Conservation (phyloP, 257 asterid genomes). For the Solanum phureja region DNA sequence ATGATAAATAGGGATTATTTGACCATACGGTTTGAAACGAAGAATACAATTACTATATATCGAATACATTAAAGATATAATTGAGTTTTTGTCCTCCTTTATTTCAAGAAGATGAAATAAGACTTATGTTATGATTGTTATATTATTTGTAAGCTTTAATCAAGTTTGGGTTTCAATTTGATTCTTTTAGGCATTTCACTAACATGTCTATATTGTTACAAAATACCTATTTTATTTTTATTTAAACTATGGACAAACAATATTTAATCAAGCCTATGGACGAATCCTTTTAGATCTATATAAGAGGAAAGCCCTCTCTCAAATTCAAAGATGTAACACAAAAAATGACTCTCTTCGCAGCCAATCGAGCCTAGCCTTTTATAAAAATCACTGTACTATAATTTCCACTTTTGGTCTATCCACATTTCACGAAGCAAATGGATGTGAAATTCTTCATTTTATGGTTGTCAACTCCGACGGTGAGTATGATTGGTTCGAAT, state of each 20-base stretch:
- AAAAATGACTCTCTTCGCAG: neutral
- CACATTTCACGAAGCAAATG: neutral
- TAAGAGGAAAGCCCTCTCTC: no score
- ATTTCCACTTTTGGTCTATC: no score
- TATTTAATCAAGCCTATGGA: neutral
- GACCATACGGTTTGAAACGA: neutral
- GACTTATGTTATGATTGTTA: neutral
- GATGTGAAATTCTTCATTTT: no score
- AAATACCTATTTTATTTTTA: neutral
- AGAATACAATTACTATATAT: neutral
- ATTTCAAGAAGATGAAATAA: neutral
- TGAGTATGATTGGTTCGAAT: no score
- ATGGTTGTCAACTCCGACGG: no score
- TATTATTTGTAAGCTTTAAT: neutral
- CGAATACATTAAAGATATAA: neutral
- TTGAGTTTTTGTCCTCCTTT: neutral
- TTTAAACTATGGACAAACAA: neutral
- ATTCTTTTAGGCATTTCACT: neutral
- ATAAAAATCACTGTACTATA: neutral
- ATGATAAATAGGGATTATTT: neutral
- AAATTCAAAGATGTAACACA: no score
- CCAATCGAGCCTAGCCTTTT: neutral
- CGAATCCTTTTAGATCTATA: neutral
- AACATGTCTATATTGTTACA: neutral
- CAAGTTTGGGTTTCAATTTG: neutral